Conservation (phyloP, 2,329 filamentous ascomycete genomes). For the Alternaria rosae region DNA sequence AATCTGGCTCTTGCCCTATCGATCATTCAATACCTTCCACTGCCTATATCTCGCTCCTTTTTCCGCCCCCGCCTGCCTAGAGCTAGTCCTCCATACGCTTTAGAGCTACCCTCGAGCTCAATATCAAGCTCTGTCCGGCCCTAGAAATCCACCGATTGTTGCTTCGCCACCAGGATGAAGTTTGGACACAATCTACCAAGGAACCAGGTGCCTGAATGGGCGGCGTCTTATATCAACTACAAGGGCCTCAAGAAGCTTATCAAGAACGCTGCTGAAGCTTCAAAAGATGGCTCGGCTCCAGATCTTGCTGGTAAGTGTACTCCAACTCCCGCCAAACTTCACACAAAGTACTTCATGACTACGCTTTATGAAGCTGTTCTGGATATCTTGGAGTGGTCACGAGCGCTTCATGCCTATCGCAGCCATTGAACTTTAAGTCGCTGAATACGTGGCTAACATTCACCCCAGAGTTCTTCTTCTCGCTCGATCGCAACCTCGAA, state of each 20-base stretch:
- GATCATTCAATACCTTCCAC: conserved; percentile 14
- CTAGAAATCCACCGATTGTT: background rate
- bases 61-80: conserved; percentile 20
- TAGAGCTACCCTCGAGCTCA: background rate
- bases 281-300: conserved; percentile 73
- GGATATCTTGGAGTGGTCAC: background rate
- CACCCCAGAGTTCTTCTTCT: conserved; percentile 88
- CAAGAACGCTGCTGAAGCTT: conserved; percentile 74
- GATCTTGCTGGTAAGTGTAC: conserved; percentile 83
- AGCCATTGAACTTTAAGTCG: background rate
- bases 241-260: conserved; percentile 95
- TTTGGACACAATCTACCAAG: conserved; percentile 69
- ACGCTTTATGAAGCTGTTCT: background rate
- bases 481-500: conserved; percentile 95
- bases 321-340: background rate
- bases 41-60: conserved; percentile 19
- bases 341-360: background rate
- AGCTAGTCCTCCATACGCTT: background rate
- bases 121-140: background rate
- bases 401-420: background rate
- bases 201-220: conserved; percentile 89
- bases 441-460: conserved; percentile 9
- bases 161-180: conserved; percentile 48
- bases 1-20: conserved; percentile 13
- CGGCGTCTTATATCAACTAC: conserved; percentile 84